Evolutionary conservation across 139 green algal species (phyloP).

Genomic region (Closterium sp.): DNA sequence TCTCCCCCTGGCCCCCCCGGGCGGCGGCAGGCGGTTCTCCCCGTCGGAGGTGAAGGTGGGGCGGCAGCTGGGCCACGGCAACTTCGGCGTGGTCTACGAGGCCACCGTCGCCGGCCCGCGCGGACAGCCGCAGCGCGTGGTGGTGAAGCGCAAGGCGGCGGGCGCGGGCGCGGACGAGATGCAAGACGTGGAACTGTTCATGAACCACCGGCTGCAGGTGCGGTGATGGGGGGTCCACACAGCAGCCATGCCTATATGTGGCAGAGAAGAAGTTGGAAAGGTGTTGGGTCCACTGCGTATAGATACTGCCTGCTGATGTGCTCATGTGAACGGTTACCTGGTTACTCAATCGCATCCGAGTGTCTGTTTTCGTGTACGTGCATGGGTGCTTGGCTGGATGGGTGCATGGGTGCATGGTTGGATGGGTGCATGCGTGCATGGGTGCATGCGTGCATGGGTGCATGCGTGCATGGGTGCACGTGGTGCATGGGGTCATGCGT

Average conservation of each 20-base stretch:
- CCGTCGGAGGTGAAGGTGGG: background rate
- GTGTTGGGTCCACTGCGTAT: too few relatives aligned
- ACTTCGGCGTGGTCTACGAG: slow-evolving; percentile 25
- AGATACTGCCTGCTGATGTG: too few relatives aligned
- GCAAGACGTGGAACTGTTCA: slow-evolving; percentile 12
- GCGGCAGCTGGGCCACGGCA: slow-evolving; percentile 13
- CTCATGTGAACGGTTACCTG: too few relatives aligned
- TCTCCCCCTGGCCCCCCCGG: background rate
- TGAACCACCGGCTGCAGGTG: slow-evolving; percentile 32
- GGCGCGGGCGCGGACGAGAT: slow-evolving; percentile 34
- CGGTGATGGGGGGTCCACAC: too few relatives aligned
- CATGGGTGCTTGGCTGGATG: too few relatives aligned
- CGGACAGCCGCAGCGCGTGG: slow-evolving; percentile 6
- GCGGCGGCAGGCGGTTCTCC: background rate
- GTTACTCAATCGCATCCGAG: background rate
- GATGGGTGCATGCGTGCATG: too few relatives aligned
- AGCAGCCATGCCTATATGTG: too few relatives aligned
- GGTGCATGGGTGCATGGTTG: too few relatives aligned
- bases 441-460: too few relatives aligned
- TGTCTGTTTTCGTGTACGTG: background rate
- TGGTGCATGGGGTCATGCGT: background rate
- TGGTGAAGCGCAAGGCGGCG: slow-evolving; percentile 33
- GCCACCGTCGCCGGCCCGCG: background rate
- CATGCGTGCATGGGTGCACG: background rate
- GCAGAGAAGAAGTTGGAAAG: too few relatives aligned